Evolutionary conservation across 768 basidiomycete species (phyloP).

Genomic region (Candolleomyces eurysporus): DNA sequence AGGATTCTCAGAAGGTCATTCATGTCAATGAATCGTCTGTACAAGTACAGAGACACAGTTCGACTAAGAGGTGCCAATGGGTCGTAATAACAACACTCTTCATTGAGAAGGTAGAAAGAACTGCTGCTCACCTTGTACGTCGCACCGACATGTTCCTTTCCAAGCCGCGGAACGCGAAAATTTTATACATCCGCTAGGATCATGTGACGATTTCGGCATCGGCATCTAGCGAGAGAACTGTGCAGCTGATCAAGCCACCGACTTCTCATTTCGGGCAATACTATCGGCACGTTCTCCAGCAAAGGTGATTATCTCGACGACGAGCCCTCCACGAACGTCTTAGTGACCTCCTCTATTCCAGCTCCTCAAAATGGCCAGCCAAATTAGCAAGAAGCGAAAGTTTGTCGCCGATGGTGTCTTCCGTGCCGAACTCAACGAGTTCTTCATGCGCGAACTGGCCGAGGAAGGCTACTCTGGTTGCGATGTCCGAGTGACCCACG

Average conservation of each 20-base stretch:
- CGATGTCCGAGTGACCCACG: constrained; percentile 99
- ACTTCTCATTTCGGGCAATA: constrained; percentile 15
- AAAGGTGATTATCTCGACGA: constrained; percentile 23
- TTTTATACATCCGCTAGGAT: constrained; percentile 15
- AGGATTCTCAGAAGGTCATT: constrained; percentile 75
- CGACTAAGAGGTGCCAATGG: constrained; percentile 96
- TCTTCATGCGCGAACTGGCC: constrained; percentile 96
- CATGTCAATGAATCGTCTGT: constrained; percentile 72
- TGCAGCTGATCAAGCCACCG: constrained; percentile 31
- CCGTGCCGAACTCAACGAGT: constrained; percentile 98
- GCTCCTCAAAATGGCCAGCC: constrained; percentile 63
- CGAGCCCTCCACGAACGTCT: neutral
- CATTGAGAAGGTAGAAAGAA: constrained; percentile 38
- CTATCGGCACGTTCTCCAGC: constrained; percentile 23
- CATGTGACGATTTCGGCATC: constrained; percentile 8
- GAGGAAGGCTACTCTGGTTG: constrained; percentile 99
- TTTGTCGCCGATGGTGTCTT: constrained; percentile 98
- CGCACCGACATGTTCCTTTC: neutral
- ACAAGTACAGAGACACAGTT: constrained; percentile 42
- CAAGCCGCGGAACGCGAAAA: neutral
- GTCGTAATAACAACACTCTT: constrained; percentile 73
- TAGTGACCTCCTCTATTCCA: neutral
- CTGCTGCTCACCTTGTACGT: constrained; percentile 23
- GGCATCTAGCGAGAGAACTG: constrained; percentile 28
- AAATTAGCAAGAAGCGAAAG: constrained; percentile 98